Evolutionary conservation across 192 early-diverging fungal genomes (phyloP).

Genomic region (Podila epicladia): DNA sequence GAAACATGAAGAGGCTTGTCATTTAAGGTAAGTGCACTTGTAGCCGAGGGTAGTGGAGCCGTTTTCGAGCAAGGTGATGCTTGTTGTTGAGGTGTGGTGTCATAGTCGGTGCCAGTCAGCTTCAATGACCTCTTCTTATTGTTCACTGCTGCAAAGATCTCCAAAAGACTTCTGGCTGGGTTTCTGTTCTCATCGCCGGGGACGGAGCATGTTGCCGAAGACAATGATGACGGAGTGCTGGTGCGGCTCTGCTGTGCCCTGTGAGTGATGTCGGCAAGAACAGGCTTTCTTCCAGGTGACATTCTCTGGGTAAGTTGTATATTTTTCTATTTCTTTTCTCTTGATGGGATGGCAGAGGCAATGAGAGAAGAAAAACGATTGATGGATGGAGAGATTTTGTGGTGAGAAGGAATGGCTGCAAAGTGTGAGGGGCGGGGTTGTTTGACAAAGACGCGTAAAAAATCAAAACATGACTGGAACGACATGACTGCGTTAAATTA

Average conservation of each 20-base stretch:
- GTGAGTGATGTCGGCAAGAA: constrained; percentile 44
- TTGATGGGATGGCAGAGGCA: background rate
- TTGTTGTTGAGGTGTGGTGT: constrained; percentile 1
- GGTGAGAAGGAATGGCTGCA: no score
- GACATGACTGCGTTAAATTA: no score
- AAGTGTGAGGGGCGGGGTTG: no score
- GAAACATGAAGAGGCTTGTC: background rate
- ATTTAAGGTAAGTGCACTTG: background rate
- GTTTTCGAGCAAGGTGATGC: background rate
- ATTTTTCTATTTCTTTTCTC: no score
- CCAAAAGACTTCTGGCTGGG: constrained; percentile 27
- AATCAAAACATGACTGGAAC: no score
- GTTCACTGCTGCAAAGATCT: constrained; percentile 42
- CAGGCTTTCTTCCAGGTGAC: constrained; percentile 5
- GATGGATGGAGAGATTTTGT: no score
- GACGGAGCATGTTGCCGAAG: constrained; percentile 5
- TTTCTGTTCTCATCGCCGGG: constrained; percentile 32
- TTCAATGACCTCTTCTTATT: constrained; percentile 36
- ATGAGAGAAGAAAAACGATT: background rate
- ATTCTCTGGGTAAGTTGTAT: background rate
- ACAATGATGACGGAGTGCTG: background rate
- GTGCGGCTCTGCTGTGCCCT: constrained; percentile 10
- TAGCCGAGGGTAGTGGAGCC: constrained; percentile 10
- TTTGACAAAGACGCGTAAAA: no score
- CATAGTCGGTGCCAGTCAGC: constrained; percentile 11